Evolutionary conservation across 805 yeast species (phyloP), one percentile per base, ranked within the genome.

Genomic region (Saturnispora hagleri): DNA sequence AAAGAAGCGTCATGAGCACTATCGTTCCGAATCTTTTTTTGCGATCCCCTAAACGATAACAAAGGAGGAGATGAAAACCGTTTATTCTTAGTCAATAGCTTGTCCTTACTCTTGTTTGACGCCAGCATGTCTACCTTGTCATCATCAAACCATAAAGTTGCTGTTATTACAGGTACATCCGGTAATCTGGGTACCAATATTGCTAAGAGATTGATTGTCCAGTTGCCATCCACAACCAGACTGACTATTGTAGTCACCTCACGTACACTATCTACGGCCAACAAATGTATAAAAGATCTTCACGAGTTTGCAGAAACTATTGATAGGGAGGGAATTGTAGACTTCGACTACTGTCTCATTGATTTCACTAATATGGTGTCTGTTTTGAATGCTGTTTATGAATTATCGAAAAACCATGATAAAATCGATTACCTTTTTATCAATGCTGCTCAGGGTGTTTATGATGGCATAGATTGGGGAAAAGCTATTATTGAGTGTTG

Each of bases 361-460:
- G 98, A 93, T 64, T 89, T 91, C 65, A 77, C 90, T 12, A 80
- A 86, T 60, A 89, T 90, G 96, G 84, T 88, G 9, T 86, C 96
- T 1, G 78, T 90, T 13, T 69, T 87, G 28, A 75, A 77, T 27
- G 96, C 95, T 0, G 79, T 79, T 51, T 75, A 83, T 58, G 96
- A 89, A 51, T 67, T 93, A 54, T 68, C 69, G 54, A 77, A 80
- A 58, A 77, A 80, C 54, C 90, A 84, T 69, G 62, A 66, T 6
- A 77, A 80, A 43, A 75, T 93, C 35, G 90, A 93, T 67, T 89
- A 83, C 63, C 67, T 90, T 55, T 87, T 86, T 62, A 75, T 89
- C 53, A 91, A 89, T 69, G 89, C 98, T 7, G 95, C 96, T 4
- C 95, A 88, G 60, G 89, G 96, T 44, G 87, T 83, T 9, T 86